These are phyloP conservation scores for Clarireedia hainanense DNA, from an alignment of 2,329 filamentous ascomycete species.

Conservation along the genomic window DNA sequence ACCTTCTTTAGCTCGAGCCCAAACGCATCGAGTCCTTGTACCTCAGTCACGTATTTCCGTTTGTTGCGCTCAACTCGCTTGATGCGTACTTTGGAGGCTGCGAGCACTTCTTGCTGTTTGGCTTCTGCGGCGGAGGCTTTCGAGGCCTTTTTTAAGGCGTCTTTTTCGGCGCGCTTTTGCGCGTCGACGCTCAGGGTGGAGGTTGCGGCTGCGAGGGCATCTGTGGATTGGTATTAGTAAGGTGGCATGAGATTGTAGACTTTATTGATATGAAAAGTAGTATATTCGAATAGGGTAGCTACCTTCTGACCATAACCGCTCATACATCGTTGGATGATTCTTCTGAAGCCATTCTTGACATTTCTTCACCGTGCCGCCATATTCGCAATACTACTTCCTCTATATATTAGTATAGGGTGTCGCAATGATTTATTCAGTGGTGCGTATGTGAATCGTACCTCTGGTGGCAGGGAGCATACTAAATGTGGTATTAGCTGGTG, in stretches of 20 bases:
- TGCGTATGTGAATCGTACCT: slow-evolving; percentile 37
- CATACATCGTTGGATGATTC: slow-evolving; percentile 65
- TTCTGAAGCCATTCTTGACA: slow-evolving; percentile 92
- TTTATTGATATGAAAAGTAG: too few species aligned
- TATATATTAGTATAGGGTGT: slow-evolving; percentile 13
- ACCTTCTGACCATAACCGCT: slow-evolving; percentile 81
- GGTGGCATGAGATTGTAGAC: too few species aligned
- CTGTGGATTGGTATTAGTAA: slow-evolving; percentile 33
- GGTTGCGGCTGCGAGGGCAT: slow-evolving; percentile 76
- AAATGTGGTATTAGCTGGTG: slow-evolving; percentile 11
- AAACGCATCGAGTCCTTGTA: slow-evolving; percentile 85
- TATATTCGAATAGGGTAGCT: slow-evolving; percentile 14
- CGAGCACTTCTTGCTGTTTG: slow-evolving; percentile 70
- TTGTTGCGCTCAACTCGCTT: slow-evolving; percentile 98
- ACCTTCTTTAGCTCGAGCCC: slow-evolving; percentile 92
- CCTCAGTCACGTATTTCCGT: slow-evolving; percentile 89
- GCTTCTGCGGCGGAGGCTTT: slow-evolving; percentile 85
- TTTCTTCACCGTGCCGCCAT: slow-evolving; percentile 92
- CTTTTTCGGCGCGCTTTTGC: slow-evolving; percentile 90
- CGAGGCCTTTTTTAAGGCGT: slow-evolving; percentile 92
- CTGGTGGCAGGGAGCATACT: slow-evolving; percentile 60
- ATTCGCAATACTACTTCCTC: slow-evolving; percentile 83
- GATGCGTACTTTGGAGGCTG: slow-evolving; percentile 76
- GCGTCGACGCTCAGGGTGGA: slow-evolving; percentile 82
- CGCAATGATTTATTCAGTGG: not conserved